These are phyloP conservation scores for Mycosarcoma mackinlayi DNA, from an alignment of 1,284 basidiomycete species.

Conservation along the genomic window DNA sequence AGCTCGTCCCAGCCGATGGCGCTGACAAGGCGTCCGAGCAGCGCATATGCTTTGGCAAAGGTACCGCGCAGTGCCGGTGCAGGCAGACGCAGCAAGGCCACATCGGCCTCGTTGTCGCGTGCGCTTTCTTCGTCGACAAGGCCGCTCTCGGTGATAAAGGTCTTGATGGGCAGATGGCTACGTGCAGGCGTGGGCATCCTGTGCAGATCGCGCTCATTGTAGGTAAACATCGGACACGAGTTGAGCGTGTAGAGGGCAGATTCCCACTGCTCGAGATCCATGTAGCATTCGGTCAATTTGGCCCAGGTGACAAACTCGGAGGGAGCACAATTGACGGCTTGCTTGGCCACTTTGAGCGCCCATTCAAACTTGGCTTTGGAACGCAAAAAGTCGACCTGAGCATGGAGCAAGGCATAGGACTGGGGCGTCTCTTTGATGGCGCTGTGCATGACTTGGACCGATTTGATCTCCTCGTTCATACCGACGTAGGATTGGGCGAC, in stretches of 20 bases:
- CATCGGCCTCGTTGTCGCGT: conserved; percentile 93
- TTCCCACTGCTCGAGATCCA: conserved; percentile 87
- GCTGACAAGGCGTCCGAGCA: conserved; percentile 87
- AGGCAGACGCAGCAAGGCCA: conserved; percentile 89
- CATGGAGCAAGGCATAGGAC: conserved; percentile 91
- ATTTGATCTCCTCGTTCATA: conserved; percentile 98
- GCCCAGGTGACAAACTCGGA: conserved; percentile 99
- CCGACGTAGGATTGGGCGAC: conserved; percentile 92
- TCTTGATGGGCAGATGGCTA: conserved; percentile 86
- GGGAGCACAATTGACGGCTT: conserved; percentile 96
- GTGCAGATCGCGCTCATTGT: conserved; percentile 94
- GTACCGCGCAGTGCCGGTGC: conserved; percentile 94
- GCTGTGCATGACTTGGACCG: conserved; percentile 88
- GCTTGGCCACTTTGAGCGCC: conserved; percentile 87
- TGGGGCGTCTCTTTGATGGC: conserved; percentile 87
- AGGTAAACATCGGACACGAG: conserved; percentile 99
- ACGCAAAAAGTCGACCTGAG: conserved; percentile 91
- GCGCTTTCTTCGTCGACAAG: conserved; percentile 73
- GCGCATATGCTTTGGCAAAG: conserved; percentile 91
- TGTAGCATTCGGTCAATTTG: conserved; percentile 93
- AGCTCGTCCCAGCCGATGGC: conserved; percentile 99
- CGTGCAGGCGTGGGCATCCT: conserved; percentile 83
- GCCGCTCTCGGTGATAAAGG: conserved; percentile 80
- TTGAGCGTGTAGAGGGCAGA: conserved; percentile 90
- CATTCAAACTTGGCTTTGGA: conserved; percentile 79